phyloP scores from a whole-genome alignment of 1,284 basidiomycete genomes.

The Marasmius sp. region DNA sequence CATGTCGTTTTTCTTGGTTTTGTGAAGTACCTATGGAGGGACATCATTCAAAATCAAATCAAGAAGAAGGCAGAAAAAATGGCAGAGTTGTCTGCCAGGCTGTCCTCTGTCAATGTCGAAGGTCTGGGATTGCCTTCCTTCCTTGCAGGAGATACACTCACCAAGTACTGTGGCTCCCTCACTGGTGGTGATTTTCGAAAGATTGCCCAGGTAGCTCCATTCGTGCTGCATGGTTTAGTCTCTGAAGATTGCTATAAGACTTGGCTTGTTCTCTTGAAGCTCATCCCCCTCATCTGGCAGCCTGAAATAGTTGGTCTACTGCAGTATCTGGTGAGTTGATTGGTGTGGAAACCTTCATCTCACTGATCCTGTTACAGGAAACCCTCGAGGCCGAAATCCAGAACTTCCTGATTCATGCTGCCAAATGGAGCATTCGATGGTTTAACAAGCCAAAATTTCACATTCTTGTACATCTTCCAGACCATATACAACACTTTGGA shows the following conservation, averaged over 20 bases:
- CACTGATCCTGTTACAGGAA: conserved; percentile 10
- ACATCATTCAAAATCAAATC: conserved; percentile 26
- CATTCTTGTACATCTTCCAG: conserved; percentile 29
- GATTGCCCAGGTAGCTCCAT: conserved; percentile 7
- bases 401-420: conserved; percentile 25
- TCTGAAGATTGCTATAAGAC: conserved; percentile 12
- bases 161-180: conserved; percentile 4
- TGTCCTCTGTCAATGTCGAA: not conserved
- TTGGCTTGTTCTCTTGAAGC: conserved; percentile 30
- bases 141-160: conserved; percentile 1
- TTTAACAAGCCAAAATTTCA: conserved; percentile 43
- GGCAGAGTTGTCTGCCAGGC: not conserved
- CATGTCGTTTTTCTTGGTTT: conserved; percentile 37
- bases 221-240: conserved; percentile 3
- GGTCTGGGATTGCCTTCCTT: not conserved
- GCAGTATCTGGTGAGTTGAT: conserved; percentile 26
- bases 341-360: not conserved
- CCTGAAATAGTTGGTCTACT: conserved; percentile 30
- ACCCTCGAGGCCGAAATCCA: conserved; percentile 25
- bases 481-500: conserved; percentile 33
- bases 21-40: conserved; percentile 39
- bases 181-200: conserved; percentile 8
- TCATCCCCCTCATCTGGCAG: conserved; percentile 36
- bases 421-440: conserved; percentile 28
- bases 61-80: conserved; percentile 13